Conservation (phyloP, 192 early-diverging fungal species). For the Mortierella alpina region DNA sequence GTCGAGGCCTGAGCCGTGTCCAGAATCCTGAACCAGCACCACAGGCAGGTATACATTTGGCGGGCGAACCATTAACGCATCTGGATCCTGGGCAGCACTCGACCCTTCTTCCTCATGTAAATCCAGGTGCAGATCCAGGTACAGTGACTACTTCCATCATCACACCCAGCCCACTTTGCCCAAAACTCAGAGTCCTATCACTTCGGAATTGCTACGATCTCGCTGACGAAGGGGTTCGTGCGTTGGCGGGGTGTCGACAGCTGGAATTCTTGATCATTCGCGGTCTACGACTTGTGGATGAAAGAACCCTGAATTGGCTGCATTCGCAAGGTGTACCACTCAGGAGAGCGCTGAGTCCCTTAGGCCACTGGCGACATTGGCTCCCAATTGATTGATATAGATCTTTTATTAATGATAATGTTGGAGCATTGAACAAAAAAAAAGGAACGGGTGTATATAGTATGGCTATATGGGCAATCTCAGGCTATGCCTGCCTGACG, state of each 20-base stretch:
- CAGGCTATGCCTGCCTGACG: too few species aligned
- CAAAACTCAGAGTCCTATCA: constrained; percentile 13
- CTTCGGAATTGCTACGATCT: constrained; percentile 41
- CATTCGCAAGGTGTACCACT: constrained; percentile 45
- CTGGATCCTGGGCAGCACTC: neutral
- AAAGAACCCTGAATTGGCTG: constrained; percentile 30
- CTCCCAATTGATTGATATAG: neutral
- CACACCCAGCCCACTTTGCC: constrained; percentile 1
- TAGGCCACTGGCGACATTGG: constrained; percentile 48
- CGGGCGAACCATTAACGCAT: neutral
- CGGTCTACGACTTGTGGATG: constrained; percentile 30
- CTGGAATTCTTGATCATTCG: constrained; percentile 32
- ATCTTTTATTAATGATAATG: neutral
- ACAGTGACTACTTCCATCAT: neutral
- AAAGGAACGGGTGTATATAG: too few species aligned
- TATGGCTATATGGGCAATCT: too few species aligned
- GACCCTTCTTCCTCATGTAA: neutral
- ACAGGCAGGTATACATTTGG: neutral
- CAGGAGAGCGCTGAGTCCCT: constrained; percentile 24
- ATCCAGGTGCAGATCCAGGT: too few species aligned
- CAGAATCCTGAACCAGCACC: neutral
- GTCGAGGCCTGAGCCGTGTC: neutral
- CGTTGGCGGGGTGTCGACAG: constrained; percentile 27
- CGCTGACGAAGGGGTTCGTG: constrained; percentile 21
- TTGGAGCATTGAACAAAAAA: neutral